Evolutionary conservation across 257 asterid genomes (phyloP).

Genomic region (Agastache rugosa): DNA sequence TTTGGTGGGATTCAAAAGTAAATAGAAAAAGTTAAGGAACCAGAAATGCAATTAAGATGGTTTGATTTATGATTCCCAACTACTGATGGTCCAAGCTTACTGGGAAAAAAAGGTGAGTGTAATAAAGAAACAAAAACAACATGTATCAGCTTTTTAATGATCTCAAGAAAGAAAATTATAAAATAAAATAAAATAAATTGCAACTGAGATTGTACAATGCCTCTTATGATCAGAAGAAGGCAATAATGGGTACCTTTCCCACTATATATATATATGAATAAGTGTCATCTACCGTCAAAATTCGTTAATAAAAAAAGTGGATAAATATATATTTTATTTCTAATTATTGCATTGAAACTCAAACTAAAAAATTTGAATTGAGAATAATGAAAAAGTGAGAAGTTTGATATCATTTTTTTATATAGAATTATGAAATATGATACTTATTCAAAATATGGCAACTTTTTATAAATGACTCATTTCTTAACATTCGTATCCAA

Average conservation of each 20-base stretch:
- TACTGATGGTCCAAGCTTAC: constrained; percentile 49
- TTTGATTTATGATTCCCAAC: constrained; percentile 44
- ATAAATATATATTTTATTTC: no score
- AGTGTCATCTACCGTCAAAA: no score
- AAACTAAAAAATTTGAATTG: no score
- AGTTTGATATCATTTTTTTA: no score
- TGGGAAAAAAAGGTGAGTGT: constrained; percentile 21
- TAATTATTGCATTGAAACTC: no score
- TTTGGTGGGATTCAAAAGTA: constrained; percentile 31
- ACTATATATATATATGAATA: no score
- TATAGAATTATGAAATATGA: no score
- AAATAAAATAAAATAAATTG: not conserved
- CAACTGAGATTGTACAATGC: constrained; percentile 19
- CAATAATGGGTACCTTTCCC: constrained; percentile 22
- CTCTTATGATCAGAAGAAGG: constrained; percentile 8
- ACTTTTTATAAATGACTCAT: no score
- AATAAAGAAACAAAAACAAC: constrained; percentile 13
- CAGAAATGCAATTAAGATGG: constrained; percentile 35
- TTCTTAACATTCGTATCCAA: no score
- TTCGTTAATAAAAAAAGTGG: no score
- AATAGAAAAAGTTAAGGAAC: constrained; percentile 12
- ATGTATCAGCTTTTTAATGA: constrained; percentile 36
- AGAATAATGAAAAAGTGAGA: no score
- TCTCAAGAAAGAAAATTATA: constrained; percentile 15
- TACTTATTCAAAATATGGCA: no score